These are phyloP conservation scores for Nelumbo lutea DNA, from an alignment of 164 flowering plant genomes.

Conservation along the genomic window DNA sequence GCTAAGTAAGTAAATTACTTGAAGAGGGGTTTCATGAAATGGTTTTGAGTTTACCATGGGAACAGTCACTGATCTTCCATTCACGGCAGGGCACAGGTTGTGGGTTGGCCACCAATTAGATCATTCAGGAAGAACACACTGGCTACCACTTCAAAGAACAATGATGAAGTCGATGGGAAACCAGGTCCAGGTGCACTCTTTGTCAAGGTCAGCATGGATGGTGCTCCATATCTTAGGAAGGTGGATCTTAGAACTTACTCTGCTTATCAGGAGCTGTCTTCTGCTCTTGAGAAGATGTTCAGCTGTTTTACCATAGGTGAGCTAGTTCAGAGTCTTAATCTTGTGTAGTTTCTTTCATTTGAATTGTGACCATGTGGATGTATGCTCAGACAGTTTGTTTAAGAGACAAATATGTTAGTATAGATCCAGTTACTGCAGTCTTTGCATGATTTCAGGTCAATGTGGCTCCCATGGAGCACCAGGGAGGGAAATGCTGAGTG, in stretches of 20 bases:
- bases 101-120: conserved; percentile 98
- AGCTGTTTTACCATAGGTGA: conserved; percentile 85
- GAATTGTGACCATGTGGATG: not conserved
- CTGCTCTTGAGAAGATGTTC: conserved; percentile 94
- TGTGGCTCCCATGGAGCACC: not conserved
- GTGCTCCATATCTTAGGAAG: conserved; percentile 95
- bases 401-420: not conserved
- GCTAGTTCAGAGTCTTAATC: conserved; percentile 13
- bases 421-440: not conserved
- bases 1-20: not conserved
- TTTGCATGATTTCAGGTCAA: not conserved
- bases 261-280: conserved; percentile 66
- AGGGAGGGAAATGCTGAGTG: conserved; percentile 1
- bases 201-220: conserved; percentile 99
- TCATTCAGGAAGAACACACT: conserved; percentile 77
- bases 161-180: conserved; percentile 84
- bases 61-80: conserved; percentile 11
- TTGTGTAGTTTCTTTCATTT: not conserved
- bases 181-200: conserved; percentile 67
- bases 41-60: conserved; percentile 3
- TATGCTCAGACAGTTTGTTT: not conserved
- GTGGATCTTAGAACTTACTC: conserved; percentile 77
- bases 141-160: conserved; percentile 74
- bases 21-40: not conserved
- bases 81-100: conserved; percentile 80